phyloP scores from a whole-genome alignment of 805 yeast genomes.

The Lipomyces sp. region DNA sequence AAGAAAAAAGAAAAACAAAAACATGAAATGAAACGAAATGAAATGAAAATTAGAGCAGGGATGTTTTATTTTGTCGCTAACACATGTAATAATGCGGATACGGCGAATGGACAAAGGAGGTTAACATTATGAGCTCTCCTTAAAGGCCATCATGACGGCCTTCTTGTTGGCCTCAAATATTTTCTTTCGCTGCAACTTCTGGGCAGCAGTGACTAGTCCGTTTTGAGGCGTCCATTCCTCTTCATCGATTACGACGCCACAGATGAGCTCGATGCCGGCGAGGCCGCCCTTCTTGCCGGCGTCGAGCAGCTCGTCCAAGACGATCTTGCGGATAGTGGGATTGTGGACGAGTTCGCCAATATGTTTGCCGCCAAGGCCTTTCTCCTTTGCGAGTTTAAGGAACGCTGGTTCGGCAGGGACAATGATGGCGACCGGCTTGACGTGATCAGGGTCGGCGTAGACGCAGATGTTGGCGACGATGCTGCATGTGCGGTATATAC shows the following conservation, averaged over 20 bases:
- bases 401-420: conserved; percentile 76
- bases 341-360: conserved; percentile 59
- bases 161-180: conserved; percentile 72
- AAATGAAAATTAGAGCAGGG: background rate
- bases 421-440: conserved; percentile 90
- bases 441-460: conserved; percentile 85
- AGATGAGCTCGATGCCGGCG: conserved; percentile 80
- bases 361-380: conserved; percentile 56
- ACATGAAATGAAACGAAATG: background rate
- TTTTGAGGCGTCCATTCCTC: conserved; percentile 98
- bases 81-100: background rate
- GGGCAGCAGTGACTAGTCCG: conserved; percentile 93
- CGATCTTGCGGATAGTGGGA: conserved; percentile 57
- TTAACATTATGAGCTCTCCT: conserved; percentile 21
- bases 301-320: conserved; percentile 62
- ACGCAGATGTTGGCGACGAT: conserved; percentile 83
- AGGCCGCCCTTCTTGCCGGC: conserved; percentile 85
- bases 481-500: conserved; percentile 82
- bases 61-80: background rate
- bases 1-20: background rate
- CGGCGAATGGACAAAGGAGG: background rate
- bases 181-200: conserved; percentile 91
- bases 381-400: conserved; percentile 61
- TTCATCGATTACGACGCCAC: conserved; percentile 76
- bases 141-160: conserved; percentile 69